Evolutionary conservation across 2,329 filamentous ascomycete genomes (phyloP), one percentile per base, ranked within the genome.

Genomic region (Fusarium drepaniforme): DNA sequence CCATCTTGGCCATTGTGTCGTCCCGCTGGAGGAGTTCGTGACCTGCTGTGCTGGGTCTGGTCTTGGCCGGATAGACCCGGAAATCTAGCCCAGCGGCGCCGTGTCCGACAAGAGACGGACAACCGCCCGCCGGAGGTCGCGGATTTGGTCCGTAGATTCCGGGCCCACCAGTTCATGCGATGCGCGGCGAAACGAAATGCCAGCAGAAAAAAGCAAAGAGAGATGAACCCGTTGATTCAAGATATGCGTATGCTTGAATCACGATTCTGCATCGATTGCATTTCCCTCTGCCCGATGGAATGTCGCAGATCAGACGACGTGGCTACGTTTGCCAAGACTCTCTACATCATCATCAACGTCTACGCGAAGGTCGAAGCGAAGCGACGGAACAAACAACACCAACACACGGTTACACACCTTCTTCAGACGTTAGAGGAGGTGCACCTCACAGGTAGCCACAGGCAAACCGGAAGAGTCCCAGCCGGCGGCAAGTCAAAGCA

Each of bases 141-240:
- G 68, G 68, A 66, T 8, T 15, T 53, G 73, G 44, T 13, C 33
- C 42, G 70, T 67, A 56, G 21, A 57, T 60, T 57, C 56, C 63
- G 33, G 66, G 28, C 67, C 72, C 58, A 68, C 42, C 38, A 25
- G 53, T 62, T 73, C 44, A 73, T 51, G 56, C 33, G 53, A 73
- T 51, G 56, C 33, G 53, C 33, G 35, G 33, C 58, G 57, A 49
- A 38, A 33, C 38, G 59, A 33, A 56, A 40, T 49, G 64, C 30
- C 58, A 62, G 21, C n/a, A 63, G 44, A 57, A 63, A 63, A 51
- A 35, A 37, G 37, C 23, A 57, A 67, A 15, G 23, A 49, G 42
- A 37, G 58, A 33, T 49, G 65, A 46, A 44, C 40, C 46, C 62
- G n/a, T 44, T 25, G 11, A 25, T 33, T 56, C 33, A 33, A 33